Evolutionary conservation across 441 rosid species (phyloP).

Genomic region (Lepidium campestre): DNA sequence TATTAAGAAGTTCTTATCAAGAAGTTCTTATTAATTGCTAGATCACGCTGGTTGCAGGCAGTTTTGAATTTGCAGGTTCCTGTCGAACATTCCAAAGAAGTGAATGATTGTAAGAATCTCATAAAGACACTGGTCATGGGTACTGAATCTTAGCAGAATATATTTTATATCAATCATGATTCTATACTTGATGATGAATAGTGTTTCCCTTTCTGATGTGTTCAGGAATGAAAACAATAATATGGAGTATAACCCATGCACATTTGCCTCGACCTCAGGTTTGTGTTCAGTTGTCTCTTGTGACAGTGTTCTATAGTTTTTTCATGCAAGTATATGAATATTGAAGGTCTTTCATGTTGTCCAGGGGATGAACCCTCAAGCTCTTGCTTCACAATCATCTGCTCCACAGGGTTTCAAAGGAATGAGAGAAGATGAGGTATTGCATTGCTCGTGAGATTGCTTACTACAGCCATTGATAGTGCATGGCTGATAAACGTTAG

Average conservation of each 20-base stretch:
- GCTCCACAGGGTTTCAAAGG: constrained; percentile 82
- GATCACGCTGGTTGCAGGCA: constrained; percentile 61
- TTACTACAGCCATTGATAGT: not conserved
- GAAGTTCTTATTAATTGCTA: constrained; percentile 20
- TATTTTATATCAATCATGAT: constrained; percentile 8
- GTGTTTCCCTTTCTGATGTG: constrained; percentile 14
- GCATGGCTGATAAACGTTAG: constrained; percentile 17
- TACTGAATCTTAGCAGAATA: constrained; percentile 30
- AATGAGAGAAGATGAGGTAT: constrained; percentile 99
- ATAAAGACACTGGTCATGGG: constrained; percentile 99
- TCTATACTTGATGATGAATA: not conserved
- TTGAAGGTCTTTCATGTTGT: constrained; percentile 49
- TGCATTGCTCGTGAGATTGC: constrained; percentile 20
- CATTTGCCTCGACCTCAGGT: constrained; percentile 98
- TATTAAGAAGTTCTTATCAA: constrained; percentile 10
- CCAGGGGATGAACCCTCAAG: constrained; percentile 68
- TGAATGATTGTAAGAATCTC: constrained; percentile 93
- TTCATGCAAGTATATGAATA: constrained; percentile 8
- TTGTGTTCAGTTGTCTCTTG: constrained; percentile 19
- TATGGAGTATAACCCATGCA: constrained; percentile 99
- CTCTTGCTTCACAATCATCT: constrained; percentile 59
- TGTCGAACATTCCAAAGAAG: constrained; percentile 97
- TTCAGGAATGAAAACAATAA: constrained; percentile 97
- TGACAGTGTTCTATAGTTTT: constrained; percentile 2
- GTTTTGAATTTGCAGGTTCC: constrained; percentile 97